phyloP scores from a whole-genome alignment of 495 filamentous ascomycete genomes.

The Podospora australis region DNA sequence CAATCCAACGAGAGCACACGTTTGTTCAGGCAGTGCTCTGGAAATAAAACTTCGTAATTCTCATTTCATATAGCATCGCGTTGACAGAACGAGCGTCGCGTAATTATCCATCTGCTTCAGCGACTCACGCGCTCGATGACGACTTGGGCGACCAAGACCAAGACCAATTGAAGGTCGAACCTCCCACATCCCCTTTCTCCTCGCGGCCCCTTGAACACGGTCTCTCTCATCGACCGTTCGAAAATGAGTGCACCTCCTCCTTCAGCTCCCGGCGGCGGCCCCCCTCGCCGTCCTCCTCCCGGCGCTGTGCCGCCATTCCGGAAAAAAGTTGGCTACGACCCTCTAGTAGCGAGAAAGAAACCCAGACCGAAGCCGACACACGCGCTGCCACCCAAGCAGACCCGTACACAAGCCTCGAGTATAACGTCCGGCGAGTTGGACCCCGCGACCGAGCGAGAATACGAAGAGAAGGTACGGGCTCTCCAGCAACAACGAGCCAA shows the following conservation, averaged over 20 bases:
- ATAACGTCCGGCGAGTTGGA: not conserved
- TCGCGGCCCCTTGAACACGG: not conserved
- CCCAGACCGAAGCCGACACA: conserved; percentile 19
- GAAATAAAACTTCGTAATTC: too few species aligned
- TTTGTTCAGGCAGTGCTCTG: too few species aligned
- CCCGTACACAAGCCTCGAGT: not conserved
- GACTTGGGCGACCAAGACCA: not conserved
- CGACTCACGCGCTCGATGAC: not conserved
- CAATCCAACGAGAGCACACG: too few species aligned
- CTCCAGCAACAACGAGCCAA: conserved; percentile 30
- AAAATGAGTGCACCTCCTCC: conserved; percentile 57
- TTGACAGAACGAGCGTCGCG: not conserved
- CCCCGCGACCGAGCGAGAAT: not conserved
- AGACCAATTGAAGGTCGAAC: not conserved
- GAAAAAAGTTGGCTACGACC: conserved; percentile 49
- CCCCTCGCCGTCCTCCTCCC: conserved; percentile 20
- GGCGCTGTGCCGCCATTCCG: conserved; percentile 25
- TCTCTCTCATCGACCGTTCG: not conserved
- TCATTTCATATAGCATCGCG: too few species aligned
- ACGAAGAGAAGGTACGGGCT: conserved; percentile 8
- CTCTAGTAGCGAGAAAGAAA: conserved; percentile 61
- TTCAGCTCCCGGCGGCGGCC: conserved; percentile 23
- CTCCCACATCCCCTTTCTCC: not conserved
- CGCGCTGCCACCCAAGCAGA: conserved; percentile 2
- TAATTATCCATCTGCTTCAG: not conserved